Conservation (phyloP, 2,329 filamentous ascomycete species). For the Madurella fahalii region DNA sequence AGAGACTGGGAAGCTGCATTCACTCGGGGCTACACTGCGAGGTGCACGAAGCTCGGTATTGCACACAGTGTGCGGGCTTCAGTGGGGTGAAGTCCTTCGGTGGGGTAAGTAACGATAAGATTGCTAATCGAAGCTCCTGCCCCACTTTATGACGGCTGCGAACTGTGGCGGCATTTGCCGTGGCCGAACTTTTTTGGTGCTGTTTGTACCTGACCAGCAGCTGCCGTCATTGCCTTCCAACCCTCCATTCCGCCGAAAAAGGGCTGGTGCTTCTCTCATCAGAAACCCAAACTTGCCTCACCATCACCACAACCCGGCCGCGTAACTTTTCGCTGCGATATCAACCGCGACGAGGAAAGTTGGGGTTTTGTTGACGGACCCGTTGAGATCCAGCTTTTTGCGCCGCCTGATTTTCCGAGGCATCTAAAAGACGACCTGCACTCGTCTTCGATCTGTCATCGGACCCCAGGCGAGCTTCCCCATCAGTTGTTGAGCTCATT, state of each 20-base stretch:
- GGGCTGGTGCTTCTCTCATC: slow-evolving; percentile 15
- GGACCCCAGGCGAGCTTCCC: slow-evolving; percentile 18
- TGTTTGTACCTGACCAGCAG: slow-evolving; percentile 27
- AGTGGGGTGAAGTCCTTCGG: background rate
- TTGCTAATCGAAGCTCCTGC: slow-evolving; percentile 8
- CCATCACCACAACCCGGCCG: slow-evolving; percentile 7
- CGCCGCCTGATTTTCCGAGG: slow-evolving; percentile 9
- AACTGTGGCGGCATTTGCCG: slow-evolving; percentile 23
- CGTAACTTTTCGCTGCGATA: slow-evolving; percentile 9
- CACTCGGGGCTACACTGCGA: too few species aligned
- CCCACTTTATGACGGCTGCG: slow-evolving; percentile 15
- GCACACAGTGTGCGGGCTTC: too few species aligned
- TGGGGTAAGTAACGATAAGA: background rate
- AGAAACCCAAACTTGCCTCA: slow-evolving; percentile 14
- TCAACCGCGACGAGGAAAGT: slow-evolving; percentile 7
- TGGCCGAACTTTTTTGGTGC: slow-evolving; percentile 19
- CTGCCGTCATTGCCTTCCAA: slow-evolving; percentile 25
- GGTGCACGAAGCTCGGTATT: too few species aligned
- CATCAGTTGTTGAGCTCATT: slow-evolving; percentile 8
- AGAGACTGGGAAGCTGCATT: too few species aligned
- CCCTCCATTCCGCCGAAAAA: slow-evolving; percentile 22
- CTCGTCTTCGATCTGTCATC: slow-evolving; percentile 25
- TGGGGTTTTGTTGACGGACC: background rate
- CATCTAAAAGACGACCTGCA: slow-evolving; percentile 27
- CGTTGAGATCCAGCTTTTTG: background rate